Evolutionary conservation across 768 basidiomycete genomes (phyloP).

Genomic region (Tulasnella sp.): DNA sequence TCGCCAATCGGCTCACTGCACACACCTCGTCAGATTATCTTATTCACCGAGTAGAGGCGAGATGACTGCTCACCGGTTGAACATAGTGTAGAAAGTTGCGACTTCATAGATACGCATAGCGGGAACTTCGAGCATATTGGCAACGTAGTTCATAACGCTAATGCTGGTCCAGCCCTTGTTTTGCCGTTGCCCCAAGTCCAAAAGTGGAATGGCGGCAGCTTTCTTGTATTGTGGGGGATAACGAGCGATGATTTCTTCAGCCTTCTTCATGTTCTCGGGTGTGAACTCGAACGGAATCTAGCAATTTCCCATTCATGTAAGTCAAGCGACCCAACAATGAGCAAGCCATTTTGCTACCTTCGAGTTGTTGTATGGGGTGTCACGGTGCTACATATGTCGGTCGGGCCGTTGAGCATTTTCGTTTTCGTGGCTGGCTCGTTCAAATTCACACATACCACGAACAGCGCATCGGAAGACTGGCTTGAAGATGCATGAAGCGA

Average conservation of each 20-base stretch:
- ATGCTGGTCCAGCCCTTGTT: slow-evolving; percentile 99
- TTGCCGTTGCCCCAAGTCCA: slow-evolving; percentile 94
- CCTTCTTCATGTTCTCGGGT: slow-evolving; percentile 75
- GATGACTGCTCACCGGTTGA: slow-evolving; percentile 72
- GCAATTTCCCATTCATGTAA: neutral
- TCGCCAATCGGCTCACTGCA: slow-evolving; percentile 85
- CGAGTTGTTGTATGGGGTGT: slow-evolving; percentile 92
- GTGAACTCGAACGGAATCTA: slow-evolving; percentile 90
- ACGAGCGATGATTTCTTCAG: slow-evolving; percentile 82
- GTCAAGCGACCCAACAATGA: slow-evolving; percentile 10
- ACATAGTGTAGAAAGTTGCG: slow-evolving; percentile 99
- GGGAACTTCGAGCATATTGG: slow-evolving; percentile 86
- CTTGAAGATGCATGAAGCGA: slow-evolving; percentile 43
- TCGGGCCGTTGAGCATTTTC: slow-evolving; percentile 13
- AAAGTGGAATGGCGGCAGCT: slow-evolving; percentile 92
- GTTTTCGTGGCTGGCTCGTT: neutral
- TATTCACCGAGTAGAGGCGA: neutral
- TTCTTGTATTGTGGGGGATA: slow-evolving; percentile 99
- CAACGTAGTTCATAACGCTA: slow-evolving; percentile 98
- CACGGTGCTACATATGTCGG: slow-evolving; percentile 71
- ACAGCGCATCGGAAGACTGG: slow-evolving; percentile 75
- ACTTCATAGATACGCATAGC: slow-evolving; percentile 99
- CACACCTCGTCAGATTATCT: neutral
- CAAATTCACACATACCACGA: slow-evolving; percentile 59
- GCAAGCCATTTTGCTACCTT: slow-evolving; percentile 48